Base-by-base conservation (phyloP, 2,329 filamentous ascomycete genomes). In the Neurospora crassa region DNA sequence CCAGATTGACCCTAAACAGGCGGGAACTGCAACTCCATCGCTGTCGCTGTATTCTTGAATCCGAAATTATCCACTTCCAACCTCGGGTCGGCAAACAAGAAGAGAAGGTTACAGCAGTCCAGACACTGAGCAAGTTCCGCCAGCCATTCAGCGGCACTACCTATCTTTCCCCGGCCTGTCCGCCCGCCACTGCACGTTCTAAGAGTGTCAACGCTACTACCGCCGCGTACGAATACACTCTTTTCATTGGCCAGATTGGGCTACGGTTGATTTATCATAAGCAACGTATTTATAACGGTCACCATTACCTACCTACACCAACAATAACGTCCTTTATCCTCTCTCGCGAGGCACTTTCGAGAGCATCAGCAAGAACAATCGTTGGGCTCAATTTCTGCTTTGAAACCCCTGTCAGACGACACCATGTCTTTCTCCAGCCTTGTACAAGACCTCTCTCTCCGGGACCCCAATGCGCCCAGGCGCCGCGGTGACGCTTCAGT, bases 391-490 rank as follows among this genome's bases (percentile, higher is more conserved):
- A 2, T 29, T 63, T 63, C 16, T 63, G 47, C 47, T 12, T 59
- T 20, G 24, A 59, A 59, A 29, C 47, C 47, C 16, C 20, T 12
- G 5, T 29, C 24, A 29, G 41, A 20, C 70, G 29, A 40, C 74
- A 78, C 70, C 72, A 90, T 91, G 89, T 91, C 89, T 43, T 90
- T 91, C 82, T 91, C 89, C 53, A 89, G 86, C 77, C 87, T 91
- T 70, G 87, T 91, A 34, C 88, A 90, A 74, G 88, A 91, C 75
- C 81, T 91, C 73, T 85, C 86, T 40, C 84, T 90, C 73, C 88
- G 87, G 76, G 88, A 90, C 77, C 78, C 81, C 75, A 80, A 82
- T 74, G 82, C 79, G 74, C 77, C 82, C 24, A 84, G 87, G 75
- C 84, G 86, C 47, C 81, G 81, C 68, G 82, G 82, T 71, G 82